Conservation (phyloP, 805 yeast species). For the Kazachstania kunashirensis region DNA sequence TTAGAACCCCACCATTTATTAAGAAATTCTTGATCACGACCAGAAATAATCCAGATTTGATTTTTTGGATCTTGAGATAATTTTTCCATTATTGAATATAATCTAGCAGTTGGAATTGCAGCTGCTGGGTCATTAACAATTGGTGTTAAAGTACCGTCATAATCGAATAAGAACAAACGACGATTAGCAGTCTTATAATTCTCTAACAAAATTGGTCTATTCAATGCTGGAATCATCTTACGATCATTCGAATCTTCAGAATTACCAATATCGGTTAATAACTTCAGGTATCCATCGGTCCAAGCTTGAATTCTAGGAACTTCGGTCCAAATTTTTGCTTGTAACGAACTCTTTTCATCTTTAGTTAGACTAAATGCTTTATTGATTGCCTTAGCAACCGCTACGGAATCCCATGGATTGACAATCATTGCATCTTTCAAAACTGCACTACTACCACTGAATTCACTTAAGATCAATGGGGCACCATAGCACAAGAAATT, state of each 20-base stretch:
- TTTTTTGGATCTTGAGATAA: constrained; percentile 70
- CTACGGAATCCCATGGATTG: constrained; percentile 96
- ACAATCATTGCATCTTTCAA: constrained; percentile 67
- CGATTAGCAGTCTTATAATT: constrained; percentile 52
- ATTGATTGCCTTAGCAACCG: constrained; percentile 77
- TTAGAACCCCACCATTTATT: constrained; percentile 78
- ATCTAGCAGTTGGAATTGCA: constrained; percentile 80
- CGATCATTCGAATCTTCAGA: constrained; percentile 34
- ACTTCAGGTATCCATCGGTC: constrained; percentile 54
- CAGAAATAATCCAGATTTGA: constrained; percentile 90
- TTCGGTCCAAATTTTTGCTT: constrained; percentile 46
- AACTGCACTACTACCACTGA: constrained; percentile 77
- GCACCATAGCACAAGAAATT: constrained; percentile 32
- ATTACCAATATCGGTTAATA: constrained; percentile 32
- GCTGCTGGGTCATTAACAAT: constrained; percentile 97
- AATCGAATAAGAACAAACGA: constrained; percentile 82
- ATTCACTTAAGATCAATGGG: constrained; percentile 84
- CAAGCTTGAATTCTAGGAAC: constrained; percentile 76
- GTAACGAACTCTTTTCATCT: constrained; percentile 37
- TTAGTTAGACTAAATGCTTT: constrained; percentile 50
- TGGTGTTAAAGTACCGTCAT: constrained; percentile 96
- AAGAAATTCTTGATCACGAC: constrained; percentile 85
- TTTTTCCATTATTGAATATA: constrained; percentile 47
- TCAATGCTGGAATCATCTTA: constrained; percentile 72
- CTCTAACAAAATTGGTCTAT: constrained; percentile 53